Evolutionary conservation across 768 basidiomycete species (phyloP), one percentile per base, ranked within the genome.

Genomic region (Trametopsis cervina): DNA sequence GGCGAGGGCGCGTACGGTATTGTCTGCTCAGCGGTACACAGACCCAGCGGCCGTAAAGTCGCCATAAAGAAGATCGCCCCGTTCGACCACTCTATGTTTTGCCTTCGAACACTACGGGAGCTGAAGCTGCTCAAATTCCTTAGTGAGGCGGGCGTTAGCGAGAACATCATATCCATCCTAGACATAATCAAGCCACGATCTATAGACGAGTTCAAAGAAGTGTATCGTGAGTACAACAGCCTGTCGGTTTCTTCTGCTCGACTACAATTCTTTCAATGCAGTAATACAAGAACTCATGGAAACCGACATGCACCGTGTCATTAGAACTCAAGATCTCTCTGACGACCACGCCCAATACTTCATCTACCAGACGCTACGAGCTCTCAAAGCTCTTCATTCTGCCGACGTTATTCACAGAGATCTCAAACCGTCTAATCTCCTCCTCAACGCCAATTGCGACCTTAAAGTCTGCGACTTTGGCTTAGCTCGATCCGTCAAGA

Each of bases 371-470:
- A 95, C 94, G 1, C 78, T 97, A 13, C 84, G 95, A 36, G 95
- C 92, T 1, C 79, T 99, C 57, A 97, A 98, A 65, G 93, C 95
- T 0, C 75, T 98, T 3, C 95, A 98, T 62, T 92, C 91, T 0
- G 95, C 95, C 25, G 89, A 95, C 66, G 91, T 99, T 50, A 89
- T 99, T 57, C 90, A 93, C 63, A 82, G 94, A 44, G 95, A 99
- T 66, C 81, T 99, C 57, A 98, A 97, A 62, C 95, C 95, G 0
- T 94, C 93, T 27, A 98, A 98, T 62, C 76, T 98, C 3, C 81
- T 98, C n/a, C 75, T 98, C 50, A 98, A 98, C 61, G 91, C 91
- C 54, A 97, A 96, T 64, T 96, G 93, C 60, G 93, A 96, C 63
- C 78, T 96, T 56, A 95, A 95, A 63, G 90, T 94, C 39, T 80